Base-by-base conservation (phyloP, 345 rosid species). In the Populus deltoides region DNA sequence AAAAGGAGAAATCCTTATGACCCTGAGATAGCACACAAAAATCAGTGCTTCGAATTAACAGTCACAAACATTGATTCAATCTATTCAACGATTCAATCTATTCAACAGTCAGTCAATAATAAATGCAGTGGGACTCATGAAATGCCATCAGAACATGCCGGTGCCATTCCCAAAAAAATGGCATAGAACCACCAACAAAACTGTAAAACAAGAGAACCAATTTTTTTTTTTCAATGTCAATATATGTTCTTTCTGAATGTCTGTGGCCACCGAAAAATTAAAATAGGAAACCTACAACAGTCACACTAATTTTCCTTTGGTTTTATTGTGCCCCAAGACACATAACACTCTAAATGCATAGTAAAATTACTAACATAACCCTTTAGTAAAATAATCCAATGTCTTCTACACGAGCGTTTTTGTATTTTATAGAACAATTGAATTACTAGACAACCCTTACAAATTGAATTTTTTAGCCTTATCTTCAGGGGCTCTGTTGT, bases 1-100 rank as follows among this genome's bases (percentile, higher is more conserved):
- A 83, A 97, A 97, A 45, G 99, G 99, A 75, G 98, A 94, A 83
- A 97, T 97, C 90, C 98, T 86, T 85, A 97, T 89, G 49, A 97
- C 79, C 95, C 99, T 97, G 94, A 51, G 59, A 71, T 80, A 82
- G 76, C 75, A 18, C 84, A 65, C 36, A 78, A 76, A 81, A 81
- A 24, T 33, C 45, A 16, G 43, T 57, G 59, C 55, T 55, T 67
- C 29, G 43, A 59, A 77, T 71, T 70, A 78, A 49, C 49, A 74
- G 70, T 9, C 39, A 61, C 18, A 77, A 33, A 41, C 41, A 35
- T 9, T 18, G 39, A 35, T 43, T 68, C 41, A 71, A 75, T 65
- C 8, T 53, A 38, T 66, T 75, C 45, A 31, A 29, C 59, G 39
- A 35, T 43, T 68, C 41, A 71, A 75, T 65, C 8, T 53, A 38